Evolutionary conservation across 441 rosid species (phyloP).

Genomic region (Pelargonium cotyledonis): DNA sequence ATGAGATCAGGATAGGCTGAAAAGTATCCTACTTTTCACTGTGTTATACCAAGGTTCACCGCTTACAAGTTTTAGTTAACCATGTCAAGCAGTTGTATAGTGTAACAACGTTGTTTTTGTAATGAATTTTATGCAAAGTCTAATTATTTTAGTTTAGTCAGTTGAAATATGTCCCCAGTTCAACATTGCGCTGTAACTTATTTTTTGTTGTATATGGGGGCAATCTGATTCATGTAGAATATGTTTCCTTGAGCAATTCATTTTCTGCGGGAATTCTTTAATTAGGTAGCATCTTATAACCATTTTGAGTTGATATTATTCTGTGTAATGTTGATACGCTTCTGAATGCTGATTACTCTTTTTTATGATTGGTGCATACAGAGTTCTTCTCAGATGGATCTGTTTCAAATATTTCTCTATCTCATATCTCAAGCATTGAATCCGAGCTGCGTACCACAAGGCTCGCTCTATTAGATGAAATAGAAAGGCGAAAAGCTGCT

Average conservation of each 20-base stretch:
- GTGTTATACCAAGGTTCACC: background rate
- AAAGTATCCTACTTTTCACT: background rate
- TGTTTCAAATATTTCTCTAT: background rate
- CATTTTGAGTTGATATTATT: too few species aligned
- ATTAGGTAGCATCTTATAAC: background rate
- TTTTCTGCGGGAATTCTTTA: background rate
- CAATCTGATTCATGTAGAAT: background rate
- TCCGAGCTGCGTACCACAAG: conserved; percentile 15
- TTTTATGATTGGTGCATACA: background rate
- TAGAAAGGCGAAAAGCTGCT: conserved; percentile 20
- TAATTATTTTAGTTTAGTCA: background rate
- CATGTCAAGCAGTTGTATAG: too few species aligned
- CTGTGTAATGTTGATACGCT: too few species aligned
- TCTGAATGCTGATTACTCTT: background rate
- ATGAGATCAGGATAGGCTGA: background rate
- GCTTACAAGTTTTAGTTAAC: background rate
- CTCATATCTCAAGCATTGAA: conserved; percentile 11
- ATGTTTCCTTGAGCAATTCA: background rate
- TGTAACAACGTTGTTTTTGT: background rate
- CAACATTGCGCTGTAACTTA: background rate
- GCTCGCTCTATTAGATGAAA: conserved; percentile 15
- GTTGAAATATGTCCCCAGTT: background rate
- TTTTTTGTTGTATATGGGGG: background rate
- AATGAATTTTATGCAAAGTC: background rate
- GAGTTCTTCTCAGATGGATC: conserved; percentile 8